A percentile compares a stretch with the other conserved stretches of the same genome.
Evolutionary conservation across 345 rosid species (phyloP).

Genomic region (Gossypium raimondii): DNA sequence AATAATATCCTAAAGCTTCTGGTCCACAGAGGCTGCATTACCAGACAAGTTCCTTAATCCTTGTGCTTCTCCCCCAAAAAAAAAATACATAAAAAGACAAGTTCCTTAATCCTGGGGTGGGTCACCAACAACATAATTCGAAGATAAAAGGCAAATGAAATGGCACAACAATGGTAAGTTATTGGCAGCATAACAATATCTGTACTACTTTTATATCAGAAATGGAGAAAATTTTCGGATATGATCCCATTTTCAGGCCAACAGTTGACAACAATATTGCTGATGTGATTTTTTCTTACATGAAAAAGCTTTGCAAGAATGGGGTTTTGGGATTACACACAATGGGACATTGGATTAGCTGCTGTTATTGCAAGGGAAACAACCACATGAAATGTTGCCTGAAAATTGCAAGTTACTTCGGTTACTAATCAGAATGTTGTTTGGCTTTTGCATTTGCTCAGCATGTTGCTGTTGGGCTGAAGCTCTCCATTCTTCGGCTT

Average conservation of each 20-base stretch:
- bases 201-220: neutral
- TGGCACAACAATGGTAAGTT: neutral
- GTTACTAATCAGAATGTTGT: slow-evolving; percentile 35
- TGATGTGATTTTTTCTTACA: slow-evolving; percentile 3
- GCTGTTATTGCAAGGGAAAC: slow-evolving; percentile 54
- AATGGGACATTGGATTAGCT: slow-evolving; percentile 6
- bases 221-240: neutral
- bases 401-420: slow-evolving; percentile 30
- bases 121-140: neutral
- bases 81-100: neutral
- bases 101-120: neutral
- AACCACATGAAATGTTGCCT: slow-evolving; percentile 58
- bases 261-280: neutral
- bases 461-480: slow-evolving; percentile 59
- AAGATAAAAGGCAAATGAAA: neutral
- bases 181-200: neutral
- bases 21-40: neutral
- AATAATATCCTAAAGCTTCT: neutral
- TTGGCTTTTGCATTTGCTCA: slow-evolving; percentile 53
- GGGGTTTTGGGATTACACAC: neutral
- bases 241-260: neutral
- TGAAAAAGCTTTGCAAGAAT: slow-evolving; percentile 4
- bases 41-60: slow-evolving; percentile 6
- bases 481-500: slow-evolving; percentile 79
- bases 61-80: neutral